These are phyloP conservation scores for Wickerhamiella azyma DNA, from an alignment of 805 yeast species.

Conservation along the genomic window DNA sequence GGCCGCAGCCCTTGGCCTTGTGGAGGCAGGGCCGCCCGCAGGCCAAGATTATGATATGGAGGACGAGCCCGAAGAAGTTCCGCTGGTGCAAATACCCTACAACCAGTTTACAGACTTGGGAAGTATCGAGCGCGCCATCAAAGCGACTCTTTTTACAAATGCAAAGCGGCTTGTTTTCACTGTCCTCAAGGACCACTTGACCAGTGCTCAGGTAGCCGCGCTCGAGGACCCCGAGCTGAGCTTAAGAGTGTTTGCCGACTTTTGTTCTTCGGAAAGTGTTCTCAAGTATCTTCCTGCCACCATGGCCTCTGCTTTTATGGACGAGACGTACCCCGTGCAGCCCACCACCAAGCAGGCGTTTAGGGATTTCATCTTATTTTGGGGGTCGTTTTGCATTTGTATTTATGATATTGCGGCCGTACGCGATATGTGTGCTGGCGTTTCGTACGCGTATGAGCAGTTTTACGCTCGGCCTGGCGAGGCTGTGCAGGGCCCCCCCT, in stretches of 20 bases:
- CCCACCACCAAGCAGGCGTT: not conserved
- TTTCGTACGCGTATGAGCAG: not conserved
- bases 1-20: constrained; percentile 9
- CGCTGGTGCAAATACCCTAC: not conserved
- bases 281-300: not conserved
- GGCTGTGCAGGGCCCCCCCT: not conserved
- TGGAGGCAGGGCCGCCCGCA: not conserved
- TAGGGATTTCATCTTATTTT: constrained; percentile 2
- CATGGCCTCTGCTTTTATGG: not conserved
- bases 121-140: not conserved
- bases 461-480: constrained; percentile 1
- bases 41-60: not conserved
- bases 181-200: not conserved
- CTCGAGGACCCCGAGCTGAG: not conserved
- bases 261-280: not conserved
- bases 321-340: not conserved
- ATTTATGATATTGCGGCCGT: not conserved
- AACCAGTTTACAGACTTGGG: not conserved
- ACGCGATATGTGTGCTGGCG: not conserved
- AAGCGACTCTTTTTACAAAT: not conserved
- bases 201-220: not conserved
- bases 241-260: not conserved
- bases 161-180: not conserved
- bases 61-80: not conserved
- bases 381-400: constrained; percentile 4